These are phyloP conservation scores for Boletus sp. DNA, from an alignment of 768 basidiomycete species.

Conservation along the genomic window DNA sequence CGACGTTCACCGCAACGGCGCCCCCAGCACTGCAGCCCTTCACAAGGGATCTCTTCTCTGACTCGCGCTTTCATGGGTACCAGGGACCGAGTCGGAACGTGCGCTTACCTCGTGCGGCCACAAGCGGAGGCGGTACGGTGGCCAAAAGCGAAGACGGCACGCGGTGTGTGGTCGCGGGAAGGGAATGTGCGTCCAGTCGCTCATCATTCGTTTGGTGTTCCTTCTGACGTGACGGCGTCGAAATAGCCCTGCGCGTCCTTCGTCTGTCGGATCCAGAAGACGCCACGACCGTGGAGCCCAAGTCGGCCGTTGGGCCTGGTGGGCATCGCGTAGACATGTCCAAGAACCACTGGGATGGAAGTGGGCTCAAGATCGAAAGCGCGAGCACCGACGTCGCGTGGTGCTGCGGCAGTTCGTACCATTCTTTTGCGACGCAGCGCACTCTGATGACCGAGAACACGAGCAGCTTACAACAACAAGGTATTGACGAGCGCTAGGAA, in stretches of 20 bases:
- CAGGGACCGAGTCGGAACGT: conserved; percentile 51
- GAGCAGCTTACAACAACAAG: conserved; percentile 66
- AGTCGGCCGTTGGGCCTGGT: conserved; percentile 52
- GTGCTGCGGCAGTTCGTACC: conserved; percentile 62
- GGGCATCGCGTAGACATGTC: conserved; percentile 70
- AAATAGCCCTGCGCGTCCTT: conserved; percentile 57
- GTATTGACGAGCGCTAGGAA: conserved; percentile 78
- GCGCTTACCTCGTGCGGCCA: conserved; percentile 57
- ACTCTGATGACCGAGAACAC: background rate
- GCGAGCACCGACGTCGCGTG: conserved; percentile 80
- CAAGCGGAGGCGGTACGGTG: conserved; percentile 64
- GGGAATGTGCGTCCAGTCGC: conserved; percentile 55
- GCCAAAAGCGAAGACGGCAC: conserved; percentile 65
- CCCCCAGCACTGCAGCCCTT: conserved; percentile 6
- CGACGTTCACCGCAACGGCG: conserved; percentile 18
- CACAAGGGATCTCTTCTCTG: conserved; percentile 36
- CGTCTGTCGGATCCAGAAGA: conserved; percentile 52
- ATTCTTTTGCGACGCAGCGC: background rate
- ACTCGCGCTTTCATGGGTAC: conserved; percentile 44
- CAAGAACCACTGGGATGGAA: conserved; percentile 76
- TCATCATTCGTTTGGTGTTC: background rate
- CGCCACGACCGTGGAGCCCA: conserved; percentile 43
- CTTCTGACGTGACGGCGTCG: conserved; percentile 10
- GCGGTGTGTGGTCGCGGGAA: conserved; percentile 73
- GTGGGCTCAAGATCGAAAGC: conserved; percentile 75